Conservation (phyloP, 352 stramenopile species). For the Aphanomyces astaci region DNA sequence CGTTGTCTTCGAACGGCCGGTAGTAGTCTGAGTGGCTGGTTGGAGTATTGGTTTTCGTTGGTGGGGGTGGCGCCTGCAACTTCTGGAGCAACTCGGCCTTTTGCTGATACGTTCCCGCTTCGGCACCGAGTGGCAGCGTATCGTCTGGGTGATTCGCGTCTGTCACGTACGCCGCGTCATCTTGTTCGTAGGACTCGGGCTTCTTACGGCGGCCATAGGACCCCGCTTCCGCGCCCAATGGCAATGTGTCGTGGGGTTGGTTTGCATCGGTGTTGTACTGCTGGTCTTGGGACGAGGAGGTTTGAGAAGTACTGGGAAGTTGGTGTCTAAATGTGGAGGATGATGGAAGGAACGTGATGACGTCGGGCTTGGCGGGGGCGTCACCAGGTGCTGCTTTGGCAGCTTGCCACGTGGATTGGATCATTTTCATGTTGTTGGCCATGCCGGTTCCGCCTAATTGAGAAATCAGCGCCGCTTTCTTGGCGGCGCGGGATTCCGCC, state of each 20-base stretch:
- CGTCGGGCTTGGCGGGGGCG: not conserved
- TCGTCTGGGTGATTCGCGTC: slow-evolving; percentile 14
- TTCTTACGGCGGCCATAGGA: not conserved
- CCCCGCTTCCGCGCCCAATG: not conserved
- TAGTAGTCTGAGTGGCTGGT: not conserved
- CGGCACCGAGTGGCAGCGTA: slow-evolving; percentile 19
- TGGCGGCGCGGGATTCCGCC: slow-evolving; percentile 10
- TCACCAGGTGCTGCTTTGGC: not conserved
- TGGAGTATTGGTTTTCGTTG: not conserved
- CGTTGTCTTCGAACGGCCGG: slow-evolving; percentile 10
- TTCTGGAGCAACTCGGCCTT: slow-evolving; percentile 7
- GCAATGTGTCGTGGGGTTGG: not conserved
- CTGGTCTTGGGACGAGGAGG: not conserved
- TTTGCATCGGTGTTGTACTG: not conserved
- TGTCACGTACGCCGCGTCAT: slow-evolving; percentile 9
- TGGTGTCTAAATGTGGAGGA: not conserved
- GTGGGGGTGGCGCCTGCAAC: not conserved
- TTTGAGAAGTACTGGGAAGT: not conserved
- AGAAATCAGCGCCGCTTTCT: slow-evolving; percentile 16
- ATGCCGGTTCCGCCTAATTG: slow-evolving; percentile 1
- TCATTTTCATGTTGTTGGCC: slow-evolving; percentile 1
- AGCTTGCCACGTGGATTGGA: not conserved
- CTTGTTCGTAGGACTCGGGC: not conserved
- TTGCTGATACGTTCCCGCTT: slow-evolving; percentile 10
- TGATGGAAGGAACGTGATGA: not conserved